Conservation (phyloP, 1,284 basidiomycete genomes). For the Chalciporus piperatoides region DNA sequence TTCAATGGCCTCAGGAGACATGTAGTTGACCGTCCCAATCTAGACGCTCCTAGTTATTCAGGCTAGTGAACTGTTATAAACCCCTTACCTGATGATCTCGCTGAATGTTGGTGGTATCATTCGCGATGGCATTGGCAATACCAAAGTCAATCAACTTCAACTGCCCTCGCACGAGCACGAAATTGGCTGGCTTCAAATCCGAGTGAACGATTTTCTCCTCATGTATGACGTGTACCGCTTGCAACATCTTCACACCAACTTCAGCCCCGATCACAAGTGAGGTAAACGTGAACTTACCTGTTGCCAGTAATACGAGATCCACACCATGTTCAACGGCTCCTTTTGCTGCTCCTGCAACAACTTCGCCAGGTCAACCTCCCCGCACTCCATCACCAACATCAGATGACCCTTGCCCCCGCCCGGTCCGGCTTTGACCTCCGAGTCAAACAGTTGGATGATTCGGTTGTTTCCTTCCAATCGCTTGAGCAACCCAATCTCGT, state of each 20-base stretch:
- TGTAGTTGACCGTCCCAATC: slow-evolving; percentile 94
- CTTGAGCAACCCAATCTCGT: slow-evolving; percentile 87
- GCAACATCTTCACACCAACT: slow-evolving; percentile 69
- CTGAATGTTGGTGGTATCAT: slow-evolving; percentile 96
- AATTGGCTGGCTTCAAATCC: slow-evolving; percentile 95
- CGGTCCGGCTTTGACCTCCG: slow-evolving; percentile 68
- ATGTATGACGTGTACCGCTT: slow-evolving; percentile 94
- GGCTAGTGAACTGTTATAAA: not conserved
- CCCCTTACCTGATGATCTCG: slow-evolving; percentile 79
- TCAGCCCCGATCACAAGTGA: slow-evolving; percentile 2
- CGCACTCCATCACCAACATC: slow-evolving; percentile 90
- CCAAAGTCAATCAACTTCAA: slow-evolving; percentile 96
- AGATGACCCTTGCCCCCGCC: slow-evolving; percentile 64
- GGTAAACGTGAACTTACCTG: slow-evolving; percentile 53
- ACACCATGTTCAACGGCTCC: slow-evolving; percentile 84
- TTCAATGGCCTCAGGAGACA: slow-evolving; percentile 93
- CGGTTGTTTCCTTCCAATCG: slow-evolving; percentile 84
- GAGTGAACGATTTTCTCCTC: slow-evolving; percentile 97
- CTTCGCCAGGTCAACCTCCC: slow-evolving; percentile 85
- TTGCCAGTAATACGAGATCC: slow-evolving; percentile 93
- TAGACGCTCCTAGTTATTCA: slow-evolving; percentile 30
- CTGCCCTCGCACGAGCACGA: slow-evolving; percentile 89
- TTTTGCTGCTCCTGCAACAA: slow-evolving; percentile 79
- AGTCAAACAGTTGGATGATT: slow-evolving; percentile 86
- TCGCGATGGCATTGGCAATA: slow-evolving; percentile 95